Evolutionary conservation across 202 grass and related monocot genomes (phyloP).

Genomic region (Zizania palustris): DNA sequence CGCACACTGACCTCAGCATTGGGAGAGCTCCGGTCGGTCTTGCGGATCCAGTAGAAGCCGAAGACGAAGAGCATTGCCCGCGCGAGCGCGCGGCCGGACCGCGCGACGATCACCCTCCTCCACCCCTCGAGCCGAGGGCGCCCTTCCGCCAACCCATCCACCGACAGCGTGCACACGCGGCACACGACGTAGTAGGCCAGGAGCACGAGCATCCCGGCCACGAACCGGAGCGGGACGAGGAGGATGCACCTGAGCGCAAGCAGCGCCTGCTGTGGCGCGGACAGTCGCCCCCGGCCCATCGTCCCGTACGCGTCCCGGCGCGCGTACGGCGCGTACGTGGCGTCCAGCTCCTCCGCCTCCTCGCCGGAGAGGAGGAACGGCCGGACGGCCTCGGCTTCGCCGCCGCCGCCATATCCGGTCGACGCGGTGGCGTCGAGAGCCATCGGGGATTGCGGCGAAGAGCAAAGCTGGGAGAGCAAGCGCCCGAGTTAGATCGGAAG

Average conservation of each 20-base stretch:
- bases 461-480: slow-evolving; percentile 1
- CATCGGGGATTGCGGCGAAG: slow-evolving; percentile 34
- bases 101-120: slow-evolving; percentile 59
- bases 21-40: slow-evolving; percentile 35
- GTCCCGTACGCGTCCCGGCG: slow-evolving; percentile 67
- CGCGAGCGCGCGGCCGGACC: slow-evolving; percentile 50
- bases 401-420: background rate
- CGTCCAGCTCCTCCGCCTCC: slow-evolving; percentile 53
- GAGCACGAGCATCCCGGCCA: slow-evolving; percentile 56
- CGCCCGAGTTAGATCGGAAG: slow-evolving; percentile 13
- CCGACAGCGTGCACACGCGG: slow-evolving; percentile 70
- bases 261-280: slow-evolving; percentile 30
- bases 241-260: slow-evolving; percentile 43
- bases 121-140: slow-evolving; percentile 54
- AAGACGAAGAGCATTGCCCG: slow-evolving; percentile 84
- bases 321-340: slow-evolving; percentile 71
- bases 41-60: slow-evolving; percentile 84
- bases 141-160: slow-evolving; percentile 24
- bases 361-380: slow-evolving; percentile 46
- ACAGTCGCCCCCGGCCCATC: slow-evolving; percentile 67
- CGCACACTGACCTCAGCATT: slow-evolving; percentile 48
- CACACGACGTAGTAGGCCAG: slow-evolving; percentile 76
- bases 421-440: slow-evolving; percentile 26
- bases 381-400: slow-evolving; percentile 37
- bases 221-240: slow-evolving; percentile 71